Evolutionary conservation across 371 early-diverging fungal genomes (phyloP), one percentile per base, ranked within the genome.

Genomic region (Mucor lusitanicus): DNA sequence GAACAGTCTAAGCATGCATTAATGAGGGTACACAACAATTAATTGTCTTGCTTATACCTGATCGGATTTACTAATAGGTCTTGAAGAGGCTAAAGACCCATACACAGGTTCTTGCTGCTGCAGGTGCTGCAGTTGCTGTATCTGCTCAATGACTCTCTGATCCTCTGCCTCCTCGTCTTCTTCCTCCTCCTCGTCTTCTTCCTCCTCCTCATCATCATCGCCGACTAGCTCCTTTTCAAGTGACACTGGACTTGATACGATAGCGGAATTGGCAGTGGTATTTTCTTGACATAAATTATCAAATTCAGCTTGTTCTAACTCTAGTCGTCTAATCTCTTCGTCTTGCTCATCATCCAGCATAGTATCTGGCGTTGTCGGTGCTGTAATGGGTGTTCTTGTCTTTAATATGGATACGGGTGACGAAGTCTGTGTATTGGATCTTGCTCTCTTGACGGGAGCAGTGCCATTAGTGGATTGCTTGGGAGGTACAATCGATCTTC

Each of bases 11-110:
- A 56, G 3, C 5, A 6, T 53, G 53, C 53, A 53, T 53, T 53
- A 53, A 53, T 53, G 27, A 53, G 53, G 53, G 53, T 27, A 27
- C 56, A 56, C 30, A 56, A 17, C 25, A 32, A 32, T 56, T 56
- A 33, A 33, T 33, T 56, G 15, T 33, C 17, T 56, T 25, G 28
- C 33, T 9, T 56, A 17, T 28, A 74, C 78, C 65, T 78, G 81
- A 8, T 80, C 81, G 3, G 81, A 80, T 74, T 80, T 80, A 61
- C 78, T 78, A 17, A 78, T 59, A 19, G 81, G 78, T 61, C 72
- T 67, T 19, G 69, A 70, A 8, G 75, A 53, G 40, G 76, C 78
- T 8, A 80, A 54, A 0, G 81, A 74, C 0, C 81, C 81, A 59
- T 80, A 80, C 0, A 50, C 46, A 46, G 44, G 61, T 7, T n/a